Base-by-base conservation (phyloP, 1,284 basidiomycete species). In the Sanghuangporus baumii region DNA sequence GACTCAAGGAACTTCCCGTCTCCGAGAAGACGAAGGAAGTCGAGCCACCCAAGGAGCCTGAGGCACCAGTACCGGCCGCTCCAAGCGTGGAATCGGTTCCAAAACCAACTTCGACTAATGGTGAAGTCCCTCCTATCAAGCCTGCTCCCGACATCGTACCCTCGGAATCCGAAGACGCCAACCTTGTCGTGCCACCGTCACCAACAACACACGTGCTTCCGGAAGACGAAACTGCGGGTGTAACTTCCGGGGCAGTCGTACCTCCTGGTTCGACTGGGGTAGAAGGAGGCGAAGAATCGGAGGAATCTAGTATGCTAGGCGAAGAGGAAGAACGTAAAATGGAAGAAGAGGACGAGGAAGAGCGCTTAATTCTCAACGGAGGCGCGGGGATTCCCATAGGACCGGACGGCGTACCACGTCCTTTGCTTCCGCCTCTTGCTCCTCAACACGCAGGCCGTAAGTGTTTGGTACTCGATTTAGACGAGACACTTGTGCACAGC, bases 401-500 rank as follows among this genome's bases (percentile, higher is more conserved):
- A 62, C 84, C 88, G 89, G 89, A 97, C 70, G 96, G 96, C 20
- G 75, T 87, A 38, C 93, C 93, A 2, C 82, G 83, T 57, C 96
- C 96, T 9, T 77, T 98, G 18, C 74, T 98, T 7, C 92, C 92
- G 3, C 87, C 89, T 14, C 79, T 97, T 65, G 76, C 84, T 1
- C 81, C 84, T 11, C 81, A 86, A 26, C 91, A 96, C 69, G 80
- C 76, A 18, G 94, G 94, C 16, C 81, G 93, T 63, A 98, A 98
- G 77, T 98, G 96, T 70, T 80, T 95, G 6, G 94, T 98, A 43
- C 82, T 98, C 20, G 96, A 98, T 77, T 81, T 98, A 50, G 96
- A 98, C 69, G 96, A 98, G 76, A 98, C 96, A 1, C 79, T 98
- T 38, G 88, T 98, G 20, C 96, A 98, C 76, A 91, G 89, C 72